Base-by-base conservation (phyloP, 2,329 filamentous ascomycete genomes). In the Bertia moriformis region DNA sequence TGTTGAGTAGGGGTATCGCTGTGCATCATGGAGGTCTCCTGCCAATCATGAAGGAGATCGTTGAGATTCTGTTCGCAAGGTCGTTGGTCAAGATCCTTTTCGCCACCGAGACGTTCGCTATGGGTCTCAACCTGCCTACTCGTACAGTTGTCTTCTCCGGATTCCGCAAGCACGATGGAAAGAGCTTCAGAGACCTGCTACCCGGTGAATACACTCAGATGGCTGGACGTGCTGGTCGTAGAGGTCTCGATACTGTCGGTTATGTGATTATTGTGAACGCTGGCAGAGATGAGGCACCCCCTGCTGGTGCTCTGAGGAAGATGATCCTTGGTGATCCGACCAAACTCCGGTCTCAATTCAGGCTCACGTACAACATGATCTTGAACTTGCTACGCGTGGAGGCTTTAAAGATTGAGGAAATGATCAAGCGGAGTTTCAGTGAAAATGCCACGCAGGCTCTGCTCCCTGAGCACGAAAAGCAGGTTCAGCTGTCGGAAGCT, bases 341-440 rank as follows among this genome's bases (percentile, higher is more conserved):
- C 18, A 96, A 96, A 61, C 71, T 98, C 38, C 77, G 87, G 37
- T 96, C 89, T 4, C 91, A 98, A 53, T 98, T 98, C 67, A 77
- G 91, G 43, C 67, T 98, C 37, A 98, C 93, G 0, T 98, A 98
- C 66, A 98, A 96, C 61, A 98, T 98, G 91, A 98, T 98, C 43
- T 66, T 98, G 19, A 98, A 96, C 52, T 67, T 98, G 20, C 67
- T 98, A 38, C 81, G 91, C 24, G 91, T 98, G 2, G 91, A 98
- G 58, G 91, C 91, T 2, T 63, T 98, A 46, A 96, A 95, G 63
- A 96, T 98, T 49, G 91, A 98, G 57, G 91, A 98, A 60, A 98
- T 98, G 91, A 98, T 98, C 66, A 98, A 98, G 69, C 82, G 91
- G 47, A 95, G 88, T 57, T 98, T 98, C 66, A 95, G 89, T 39